Evolutionary conservation across 495 filamentous ascomycete species (phyloP), one percentile per base, ranked within the genome.

Genomic region (Evernia prunastri): DNA sequence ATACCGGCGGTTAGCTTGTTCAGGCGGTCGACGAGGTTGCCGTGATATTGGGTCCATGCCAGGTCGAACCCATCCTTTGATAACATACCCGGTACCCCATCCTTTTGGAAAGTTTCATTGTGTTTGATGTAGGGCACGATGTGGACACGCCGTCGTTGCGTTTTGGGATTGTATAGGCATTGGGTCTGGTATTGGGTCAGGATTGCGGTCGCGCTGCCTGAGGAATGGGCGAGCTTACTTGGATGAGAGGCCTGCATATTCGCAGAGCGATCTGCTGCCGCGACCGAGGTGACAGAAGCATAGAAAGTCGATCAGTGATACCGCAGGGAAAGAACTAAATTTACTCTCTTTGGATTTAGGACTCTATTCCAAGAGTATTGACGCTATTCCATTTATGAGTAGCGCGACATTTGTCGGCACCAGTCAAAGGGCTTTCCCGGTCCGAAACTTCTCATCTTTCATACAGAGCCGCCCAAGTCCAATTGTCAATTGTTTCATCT

Each of bases 41-140:
- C 69, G 77, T 94, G 90, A 77, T 97, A 97, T 68, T 91, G 77
- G 27, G 79, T 87, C 90, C 91, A 98, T 39, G 92, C 81, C 18
- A 88, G 82, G 60, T 87, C 78, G 72, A 88, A 91, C 15, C 80
- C 89, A 47, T 78, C 76, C 2, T 81, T 75, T 0, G 86, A 84
- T 59, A 95, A 76, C 53, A 96, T 78, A 11, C 82, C 84, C 20
- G 84, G 80, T 13, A 96, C 77, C 56, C 88, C 90, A 65, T 89
- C 67, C 61, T 81, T 66, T 54, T 75, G 71, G 65, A 82, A 85
- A 37, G 70, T 58, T 10, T 71, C 63, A 40, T 86, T 74, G 70
- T 89, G 80, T 12, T 76, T 71, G 69, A 96, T 81, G 53, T 72
- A 63, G 12, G 88, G 88, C 29, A 91, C 73, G 33, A 71, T 63